phyloP scores from a whole-genome alignment of 148 eudicot genomes.

The Rhododendron ferrugineum region DNA sequence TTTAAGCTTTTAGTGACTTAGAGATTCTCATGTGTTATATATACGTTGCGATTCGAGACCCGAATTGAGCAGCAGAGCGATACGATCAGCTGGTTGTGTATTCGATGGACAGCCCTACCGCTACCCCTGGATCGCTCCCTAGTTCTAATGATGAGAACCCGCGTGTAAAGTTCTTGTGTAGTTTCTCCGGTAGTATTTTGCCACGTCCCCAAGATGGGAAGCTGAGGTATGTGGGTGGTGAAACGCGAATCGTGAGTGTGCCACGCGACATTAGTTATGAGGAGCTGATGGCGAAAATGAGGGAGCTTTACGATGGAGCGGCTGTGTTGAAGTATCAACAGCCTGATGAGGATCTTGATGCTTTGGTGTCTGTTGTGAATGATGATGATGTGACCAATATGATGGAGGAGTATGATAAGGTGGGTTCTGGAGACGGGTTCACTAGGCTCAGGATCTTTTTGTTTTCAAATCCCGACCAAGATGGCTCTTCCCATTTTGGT shows the following conservation, averaged over 20 bases:
- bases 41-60: constrained; percentile 17
- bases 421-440: constrained; percentile 78
- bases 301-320: constrained; percentile 72
- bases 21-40: constrained; percentile 26
- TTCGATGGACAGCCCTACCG: constrained; percentile 46
- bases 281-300: constrained; percentile 76
- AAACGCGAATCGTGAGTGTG: constrained; percentile 73
- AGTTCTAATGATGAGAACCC: constrained; percentile 47
- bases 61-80: constrained; percentile 17
- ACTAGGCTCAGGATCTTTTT: constrained; percentile 87
- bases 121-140: constrained; percentile 23
- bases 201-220: constrained; percentile 95
- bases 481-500: constrained; percentile 47
- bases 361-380: constrained; percentile 95
- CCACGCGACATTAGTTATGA: constrained; percentile 56
- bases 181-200: constrained; percentile 80
- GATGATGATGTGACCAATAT: constrained; percentile 92
- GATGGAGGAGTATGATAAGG: constrained; percentile 99
- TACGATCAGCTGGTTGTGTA: constrained; percentile 17
- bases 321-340: constrained; percentile 85
- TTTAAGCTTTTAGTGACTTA: background rate
- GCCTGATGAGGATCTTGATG: constrained; percentile 98
- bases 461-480: constrained; percentile 71
- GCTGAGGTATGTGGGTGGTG: constrained; percentile 93
- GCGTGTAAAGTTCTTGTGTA: constrained; percentile 79